A percentile compares a stretch with the other conserved stretches of the same genome.
These are phyloP conservation scores for Cucurbita moschata DNA, from an alignment of 306 rosid species.

Conservation along the genomic window DNA sequence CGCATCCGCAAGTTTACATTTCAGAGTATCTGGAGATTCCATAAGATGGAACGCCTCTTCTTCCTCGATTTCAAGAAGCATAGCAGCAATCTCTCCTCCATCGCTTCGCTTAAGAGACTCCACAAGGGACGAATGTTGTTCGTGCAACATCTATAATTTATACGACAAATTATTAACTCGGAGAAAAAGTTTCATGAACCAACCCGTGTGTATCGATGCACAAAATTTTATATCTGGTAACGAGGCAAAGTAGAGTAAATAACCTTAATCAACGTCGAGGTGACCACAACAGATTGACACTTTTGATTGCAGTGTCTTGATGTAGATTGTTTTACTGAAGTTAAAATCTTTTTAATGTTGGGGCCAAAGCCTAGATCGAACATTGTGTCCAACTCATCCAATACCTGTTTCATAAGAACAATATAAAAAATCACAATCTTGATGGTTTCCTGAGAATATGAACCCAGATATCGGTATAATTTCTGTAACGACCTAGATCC, in stretches of 20 bases:
- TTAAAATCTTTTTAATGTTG: neutral
- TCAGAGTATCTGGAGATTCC: constrained; percentile 5
- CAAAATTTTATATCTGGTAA: neutral
- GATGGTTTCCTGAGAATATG: neutral
- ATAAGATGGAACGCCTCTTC: constrained; percentile 1
- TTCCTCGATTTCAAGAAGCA: constrained; percentile 3
- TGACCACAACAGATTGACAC: neutral
- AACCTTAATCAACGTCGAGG: constrained; percentile 88
- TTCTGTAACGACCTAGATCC: no score
- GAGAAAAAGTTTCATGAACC: neutral
- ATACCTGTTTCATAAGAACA: neutral
- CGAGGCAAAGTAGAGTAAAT: constrained; percentile 9
- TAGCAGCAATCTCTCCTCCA: constrained; percentile 1
- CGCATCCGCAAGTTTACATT: neutral
- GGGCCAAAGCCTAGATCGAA: neutral
- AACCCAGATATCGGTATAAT: neutral
- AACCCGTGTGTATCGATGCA: neutral
- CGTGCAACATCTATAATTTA: constrained; percentile 6
- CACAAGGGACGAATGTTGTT: neutral
- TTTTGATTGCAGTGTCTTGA: neutral
- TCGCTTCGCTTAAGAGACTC: neutral
- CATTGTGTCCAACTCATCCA: neutral
- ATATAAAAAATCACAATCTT: no score
- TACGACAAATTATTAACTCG: neutral
- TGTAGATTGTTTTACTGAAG: neutral